These are phyloP conservation scores for Rhodotorula sp. DNA, from an alignment of 1,284 basidiomycete genomes.

Conservation along the genomic window DNA sequence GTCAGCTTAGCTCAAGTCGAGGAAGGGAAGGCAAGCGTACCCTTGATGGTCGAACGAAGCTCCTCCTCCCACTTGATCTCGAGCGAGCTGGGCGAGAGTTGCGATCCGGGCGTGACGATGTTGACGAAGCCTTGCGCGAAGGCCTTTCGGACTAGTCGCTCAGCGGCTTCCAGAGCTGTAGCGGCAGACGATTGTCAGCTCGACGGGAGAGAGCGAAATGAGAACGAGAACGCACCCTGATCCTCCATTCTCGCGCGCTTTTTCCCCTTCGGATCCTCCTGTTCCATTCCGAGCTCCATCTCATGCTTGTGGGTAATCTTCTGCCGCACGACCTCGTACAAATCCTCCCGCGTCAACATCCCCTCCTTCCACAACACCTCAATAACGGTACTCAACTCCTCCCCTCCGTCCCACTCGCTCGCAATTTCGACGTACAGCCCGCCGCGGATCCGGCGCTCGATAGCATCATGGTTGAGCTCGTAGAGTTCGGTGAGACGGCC, in stretches of 20 bases:
- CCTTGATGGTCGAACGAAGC: slow-evolving; percentile 31
- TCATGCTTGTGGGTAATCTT: background rate
- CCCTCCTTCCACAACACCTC: slow-evolving; percentile 29
- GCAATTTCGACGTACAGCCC: slow-evolving; percentile 71
- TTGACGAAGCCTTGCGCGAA: slow-evolving; percentile 34
- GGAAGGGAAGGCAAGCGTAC: slow-evolving; percentile 2
- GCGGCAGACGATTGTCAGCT: background rate
- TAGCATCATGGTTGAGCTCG: slow-evolving; percentile 49
- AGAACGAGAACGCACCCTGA: slow-evolving; percentile 8
- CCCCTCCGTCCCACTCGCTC: slow-evolving; percentile 45
- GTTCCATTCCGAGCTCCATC: background rate
- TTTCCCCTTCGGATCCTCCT: slow-evolving; percentile 27
- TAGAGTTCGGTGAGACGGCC: slow-evolving; percentile 47
- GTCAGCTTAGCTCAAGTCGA: background rate
- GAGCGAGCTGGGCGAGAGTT: slow-evolving; percentile 33
- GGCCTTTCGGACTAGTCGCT: slow-evolving; percentile 26
- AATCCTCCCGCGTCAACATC: slow-evolving; percentile 26
- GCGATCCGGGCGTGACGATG: slow-evolving; percentile 38
- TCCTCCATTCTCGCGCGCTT: slow-evolving; percentile 19
- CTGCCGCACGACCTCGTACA: slow-evolving; percentile 16
- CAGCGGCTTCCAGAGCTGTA: slow-evolving; percentile 20
- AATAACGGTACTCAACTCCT: slow-evolving; percentile 11
- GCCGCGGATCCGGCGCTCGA: slow-evolving; percentile 47
- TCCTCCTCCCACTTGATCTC: slow-evolving; percentile 43
- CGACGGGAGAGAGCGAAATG: background rate